phyloP scores from a whole-genome alignment of 2,329 filamentous ascomycete genomes.

The Aureobasidium lini region DNA sequence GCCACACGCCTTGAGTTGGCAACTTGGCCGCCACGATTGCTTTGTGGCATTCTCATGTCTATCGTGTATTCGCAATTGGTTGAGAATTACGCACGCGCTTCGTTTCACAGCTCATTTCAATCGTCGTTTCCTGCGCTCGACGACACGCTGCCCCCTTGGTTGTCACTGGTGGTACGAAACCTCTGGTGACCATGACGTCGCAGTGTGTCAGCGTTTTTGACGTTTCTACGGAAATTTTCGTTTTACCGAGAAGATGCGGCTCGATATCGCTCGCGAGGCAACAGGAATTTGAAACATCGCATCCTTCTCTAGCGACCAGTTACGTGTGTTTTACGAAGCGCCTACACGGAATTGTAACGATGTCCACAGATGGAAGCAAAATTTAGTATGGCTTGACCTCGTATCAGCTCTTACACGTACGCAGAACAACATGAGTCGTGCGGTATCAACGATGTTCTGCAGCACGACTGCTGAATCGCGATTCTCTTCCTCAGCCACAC shows the following conservation, averaged over 20 bases:
- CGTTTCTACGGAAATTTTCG: not conserved
- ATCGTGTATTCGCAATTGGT: not conserved
- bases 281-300: not conserved
- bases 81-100: not conserved
- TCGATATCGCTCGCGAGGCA: not conserved
- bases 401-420: not conserved
- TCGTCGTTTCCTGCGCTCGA: not conserved
- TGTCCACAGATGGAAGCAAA: too few relatives aligned
- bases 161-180: not conserved
- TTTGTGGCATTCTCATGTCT: not conserved
- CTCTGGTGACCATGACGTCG: not conserved
- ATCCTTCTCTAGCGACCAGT: not conserved
- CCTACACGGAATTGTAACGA: not conserved
- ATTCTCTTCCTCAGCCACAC: not conserved
- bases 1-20: not conserved
- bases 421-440: not conserved
- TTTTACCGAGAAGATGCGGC: not conserved
- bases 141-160: not conserved
- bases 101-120: constrained; percentile 6
- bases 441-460: not conserved
- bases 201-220: constrained; percentile 2
- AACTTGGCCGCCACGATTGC: constrained; percentile 11
- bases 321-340: not conserved
- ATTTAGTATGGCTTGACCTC: not conserved
- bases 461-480: not conserved